Base-by-base conservation (phyloP, 371 early-diverging fungal genomes). In the Mucor irregularis region DNA sequence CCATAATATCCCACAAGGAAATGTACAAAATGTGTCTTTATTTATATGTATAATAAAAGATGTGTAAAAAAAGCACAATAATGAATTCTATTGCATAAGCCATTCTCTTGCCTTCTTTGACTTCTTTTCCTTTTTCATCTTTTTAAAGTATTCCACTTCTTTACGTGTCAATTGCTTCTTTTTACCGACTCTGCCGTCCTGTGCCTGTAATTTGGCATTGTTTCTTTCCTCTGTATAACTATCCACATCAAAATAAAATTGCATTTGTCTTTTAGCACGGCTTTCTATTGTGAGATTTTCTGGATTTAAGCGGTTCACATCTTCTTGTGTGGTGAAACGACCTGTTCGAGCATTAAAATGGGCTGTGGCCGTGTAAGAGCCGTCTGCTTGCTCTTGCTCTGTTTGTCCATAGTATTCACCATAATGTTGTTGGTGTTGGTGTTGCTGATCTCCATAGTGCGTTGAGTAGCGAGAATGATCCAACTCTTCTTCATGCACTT, bases 291-390 rank as follows among this genome's bases (percentile, higher is more conserved):
- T 57, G 28, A 71, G 49, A 13, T 59, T 60, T 40, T 73, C 73
- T 10, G 80, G 80, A 53, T 75, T 71, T 8, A 66, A 55, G 5
- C 69, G 70, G 35, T 62, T 58, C 5, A 53, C 61, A 35, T 79
- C 76, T 29, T 59, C 60, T 22, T 67, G 66, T 5, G 73, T 63
- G 30, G 74, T 75, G 49, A 83, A 83, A 46, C 66, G 56, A 37
- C 84, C 80, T 10, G 80, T 80, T 54, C 70, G 66, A 22, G 78
- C 42, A 54, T 83, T 80, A 40, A 83, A 83, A 35, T 67, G 68
- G n/a, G 76, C 81, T 42, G 64, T 68, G 14, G 67, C 56, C n/a
- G 59, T 56, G 52, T 83, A 80, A 4, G 62, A 49, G 14, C 37
- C 28, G 17, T 24, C 44, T 11, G 30, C 5, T 57, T 53, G 40